Evolutionary conservation across 371 early-diverging fungal species (phyloP).

Genomic region (Haplosporangium sp.): DNA sequence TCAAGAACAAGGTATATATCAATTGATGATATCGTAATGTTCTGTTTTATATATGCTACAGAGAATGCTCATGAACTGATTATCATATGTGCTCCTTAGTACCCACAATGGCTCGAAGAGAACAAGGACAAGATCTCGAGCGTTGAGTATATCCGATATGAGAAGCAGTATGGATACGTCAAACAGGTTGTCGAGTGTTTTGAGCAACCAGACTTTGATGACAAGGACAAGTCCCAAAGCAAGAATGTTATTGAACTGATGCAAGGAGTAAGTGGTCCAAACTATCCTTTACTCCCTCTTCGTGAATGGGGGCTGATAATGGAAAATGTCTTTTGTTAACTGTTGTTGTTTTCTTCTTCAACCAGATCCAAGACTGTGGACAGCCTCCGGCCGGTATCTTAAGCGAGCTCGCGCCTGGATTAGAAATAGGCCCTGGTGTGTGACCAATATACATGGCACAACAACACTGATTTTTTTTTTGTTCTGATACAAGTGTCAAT

Average conservation of each 20-base stretch:
- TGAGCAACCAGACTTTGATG: constrained; percentile 72
- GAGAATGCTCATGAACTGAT: not conserved
- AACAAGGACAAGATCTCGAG: constrained; percentile 75
- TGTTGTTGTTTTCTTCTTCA: too few species aligned
- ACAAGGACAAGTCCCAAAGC: constrained; percentile 70
- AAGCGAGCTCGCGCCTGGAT: constrained; percentile 89
- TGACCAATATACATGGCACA: not conserved
- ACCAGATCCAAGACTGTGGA: constrained; percentile 94
- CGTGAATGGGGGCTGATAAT: too few species aligned
- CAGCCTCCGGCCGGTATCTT: constrained; percentile 92
- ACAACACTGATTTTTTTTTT: too few species aligned
- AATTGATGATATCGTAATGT: not conserved
- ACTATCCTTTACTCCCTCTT: too few species aligned
- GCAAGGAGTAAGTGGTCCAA: constrained; percentile 73
- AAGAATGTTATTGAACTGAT: constrained; percentile 86
- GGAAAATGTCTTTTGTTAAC: too few species aligned
- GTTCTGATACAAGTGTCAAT: too few species aligned
- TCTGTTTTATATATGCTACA: too few species aligned
- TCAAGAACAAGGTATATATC: constrained; percentile 70
- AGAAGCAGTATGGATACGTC: constrained; percentile 79
- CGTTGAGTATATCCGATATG: constrained; percentile 78
- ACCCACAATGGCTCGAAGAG: constrained; percentile 84
- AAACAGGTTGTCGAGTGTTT: constrained; percentile 81
- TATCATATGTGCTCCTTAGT: constrained; percentile 59
- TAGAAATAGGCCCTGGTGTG: constrained; percentile 65